A percentile compares a stretch with the other conserved stretches of the same genome.
phyloP scores from a whole-genome alignment of 495 filamentous ascomycete species.

The Penicillium canescens region DNA sequence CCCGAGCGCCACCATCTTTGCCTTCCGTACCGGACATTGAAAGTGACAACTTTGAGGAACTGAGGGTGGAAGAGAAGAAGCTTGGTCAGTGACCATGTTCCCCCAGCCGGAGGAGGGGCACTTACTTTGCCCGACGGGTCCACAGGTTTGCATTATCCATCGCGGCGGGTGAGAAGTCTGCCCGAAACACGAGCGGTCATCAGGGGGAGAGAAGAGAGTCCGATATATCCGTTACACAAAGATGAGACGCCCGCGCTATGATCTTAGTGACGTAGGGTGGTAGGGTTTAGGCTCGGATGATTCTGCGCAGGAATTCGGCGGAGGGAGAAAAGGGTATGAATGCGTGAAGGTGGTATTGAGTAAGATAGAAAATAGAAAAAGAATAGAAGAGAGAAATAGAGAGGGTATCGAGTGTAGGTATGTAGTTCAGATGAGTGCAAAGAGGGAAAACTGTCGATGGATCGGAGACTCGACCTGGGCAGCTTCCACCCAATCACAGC shows the following conservation, averaged over 20 bases:
- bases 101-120: slow-evolving; percentile 3
- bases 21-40: slow-evolving; percentile 66
- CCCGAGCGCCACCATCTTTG: slow-evolving; percentile 60
- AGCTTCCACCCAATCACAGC: slow-evolving; percentile 34
- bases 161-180: slow-evolving; percentile 39
- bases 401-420: slow-evolving; percentile 1
- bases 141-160: slow-evolving; percentile 78
- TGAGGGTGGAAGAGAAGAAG: slow-evolving; percentile 29
- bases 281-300: neutral
- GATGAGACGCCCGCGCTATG: slow-evolving; percentile 11
- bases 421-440: neutral
- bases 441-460: slow-evolving; percentile 16
- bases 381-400: slow-evolving; percentile 7
- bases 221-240: slow-evolving; percentile 22
- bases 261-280: slow-evolving; percentile 8
- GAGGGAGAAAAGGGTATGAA: slow-evolving; percentile 4
- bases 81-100: slow-evolving; percentile 8
- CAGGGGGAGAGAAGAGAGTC: slow-evolving; percentile 27
- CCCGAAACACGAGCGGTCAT: slow-evolving; percentile 46
- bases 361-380: slow-evolving; percentile 8
- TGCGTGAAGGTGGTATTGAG: neutral
- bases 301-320: slow-evolving; percentile 5
- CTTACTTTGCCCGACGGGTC: slow-evolving; percentile 91
- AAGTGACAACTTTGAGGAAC: slow-evolving; percentile 86
- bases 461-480: slow-evolving; percentile 32